A percentile compares a stretch with the other conserved stretches of the same genome.
phyloP scores from a whole-genome alignment of 306 rosid species.

The Spatholobus suberectus region DNA sequence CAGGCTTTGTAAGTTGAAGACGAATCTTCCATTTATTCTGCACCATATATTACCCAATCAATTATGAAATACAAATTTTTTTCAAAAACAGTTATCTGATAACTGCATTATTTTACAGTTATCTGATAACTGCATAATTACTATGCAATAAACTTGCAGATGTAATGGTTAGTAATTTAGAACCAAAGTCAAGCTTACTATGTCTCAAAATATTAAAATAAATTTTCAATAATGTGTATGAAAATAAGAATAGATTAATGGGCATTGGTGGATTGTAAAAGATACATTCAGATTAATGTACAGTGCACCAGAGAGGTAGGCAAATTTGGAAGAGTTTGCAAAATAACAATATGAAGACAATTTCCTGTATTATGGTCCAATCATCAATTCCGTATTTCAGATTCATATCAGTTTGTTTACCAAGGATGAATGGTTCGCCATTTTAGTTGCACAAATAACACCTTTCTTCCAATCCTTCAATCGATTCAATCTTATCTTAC shows the following conservation, averaged over 20 bases:
- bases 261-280: not conserved
- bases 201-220: not conserved
- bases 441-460: not conserved
- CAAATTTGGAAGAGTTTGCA: not conserved
- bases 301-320: not conserved
- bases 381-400: not conserved
- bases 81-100: not conserved
- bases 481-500: not conserved
- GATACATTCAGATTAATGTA: not conserved
- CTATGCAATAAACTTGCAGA: slow-evolving; percentile 3
- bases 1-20: slow-evolving; percentile 97
- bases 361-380: not conserved
- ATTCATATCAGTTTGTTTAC: not conserved
- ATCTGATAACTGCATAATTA: not conserved
- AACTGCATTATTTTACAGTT: not conserved
- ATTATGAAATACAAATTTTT: slow-evolving; percentile 10
- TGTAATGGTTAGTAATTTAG: not conserved
- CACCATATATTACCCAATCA: slow-evolving; percentile 43
- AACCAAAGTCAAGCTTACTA: not conserved
- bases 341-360: slow-evolving; percentile 14
- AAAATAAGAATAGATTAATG: not conserved
- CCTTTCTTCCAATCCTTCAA: not conserved
- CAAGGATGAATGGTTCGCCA: not conserved
- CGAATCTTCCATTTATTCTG: slow-evolving; percentile 98
- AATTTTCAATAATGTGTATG: not conserved